Evolutionary conservation across 305 asterid genomes (phyloP), one percentile per base, ranked within the genome.

Genomic region (Euphrasia arctica): DNA sequence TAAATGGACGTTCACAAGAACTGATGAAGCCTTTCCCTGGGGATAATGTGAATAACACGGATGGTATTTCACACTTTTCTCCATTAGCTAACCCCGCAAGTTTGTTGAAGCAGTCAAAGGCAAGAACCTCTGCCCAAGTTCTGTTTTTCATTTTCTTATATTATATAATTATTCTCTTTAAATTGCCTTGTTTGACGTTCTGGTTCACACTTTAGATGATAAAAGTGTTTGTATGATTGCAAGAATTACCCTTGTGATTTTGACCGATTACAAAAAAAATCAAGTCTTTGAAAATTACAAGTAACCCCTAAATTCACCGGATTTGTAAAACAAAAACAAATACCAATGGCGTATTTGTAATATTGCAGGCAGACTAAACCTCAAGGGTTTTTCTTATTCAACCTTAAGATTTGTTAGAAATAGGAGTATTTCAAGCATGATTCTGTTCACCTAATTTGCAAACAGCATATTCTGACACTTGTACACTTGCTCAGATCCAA

Each of bases 61-160:
- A 77, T 71, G 72, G 72, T 71, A 71, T 75, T 59, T 64, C 80
- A 62, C 84, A 78, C 66, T 67, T 80, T 66, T 75, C 88, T 63
- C 80, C 86, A 5, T 72, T 79, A 70, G 76, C 84, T 70, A 73
- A 78, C 70, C 80, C 74, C 41, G 60, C 84, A 51, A 69, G 63
- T 77, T 82, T 76, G 70, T 69, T 82, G 69, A 79, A 76, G 81
- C 90, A 74, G 73, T 62, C 84, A 60, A 86, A 85, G 95, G 97
- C 78, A 67, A 66, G 70, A 25, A 32, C 74, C 62, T 67, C 61
- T 65, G 58, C 63, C 60, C 57, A 58, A 41, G 25, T 67, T 68
- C 67, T 70, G 32, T 51, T 15, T 14, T 48, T 51, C 2, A 15
- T 51, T 51, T 50, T 12, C 0, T 51, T 18, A 7, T 60, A 28